phyloP scores from a whole-genome alignment of 31 red algal species.

The Asparagopsis taxiformis region DNA sequence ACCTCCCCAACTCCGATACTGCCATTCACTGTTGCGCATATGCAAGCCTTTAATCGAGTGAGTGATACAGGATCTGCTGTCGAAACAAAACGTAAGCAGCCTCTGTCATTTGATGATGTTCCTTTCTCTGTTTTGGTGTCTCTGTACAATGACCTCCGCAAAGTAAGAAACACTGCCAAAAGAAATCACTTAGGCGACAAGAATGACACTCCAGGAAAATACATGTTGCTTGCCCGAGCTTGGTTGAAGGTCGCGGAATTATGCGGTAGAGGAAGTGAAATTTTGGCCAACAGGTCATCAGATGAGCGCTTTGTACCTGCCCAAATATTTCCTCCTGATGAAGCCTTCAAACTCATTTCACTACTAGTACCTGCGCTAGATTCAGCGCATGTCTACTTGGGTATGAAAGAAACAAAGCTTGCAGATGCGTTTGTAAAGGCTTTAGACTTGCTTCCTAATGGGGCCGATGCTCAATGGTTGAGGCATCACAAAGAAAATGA shows the following conservation, averaged over 20 bases:
- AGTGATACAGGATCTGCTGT: too few species aligned
- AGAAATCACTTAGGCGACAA: constrained; percentile 6
- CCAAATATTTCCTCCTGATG: constrained; percentile 38
- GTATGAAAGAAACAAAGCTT: constrained; percentile 70
- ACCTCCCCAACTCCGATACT: too few species aligned
- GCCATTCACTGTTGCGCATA: too few species aligned
- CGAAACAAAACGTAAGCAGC: too few species aligned
- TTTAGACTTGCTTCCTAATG: constrained; percentile 41
- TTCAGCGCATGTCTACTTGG: constrained; percentile 41
- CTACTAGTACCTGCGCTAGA: constrained; percentile 61
- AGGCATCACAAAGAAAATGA: constrained; percentile 73
- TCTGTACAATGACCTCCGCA: constrained; percentile 33
- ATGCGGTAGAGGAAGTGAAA: constrained; percentile 5
- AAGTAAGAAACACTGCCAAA: constrained; percentile 12
- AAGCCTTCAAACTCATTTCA: constrained; percentile 44
- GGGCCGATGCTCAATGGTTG: constrained; percentile 66
- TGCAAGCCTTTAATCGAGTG: too few species aligned
- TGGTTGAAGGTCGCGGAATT: constrained; percentile 27
- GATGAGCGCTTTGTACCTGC: constrained; percentile 26
- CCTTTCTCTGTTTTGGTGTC: constrained; percentile 40
- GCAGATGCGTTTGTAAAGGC: constrained; percentile 60
- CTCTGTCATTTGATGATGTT: constrained; percentile 31
- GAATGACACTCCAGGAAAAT: constrained; percentile 1
- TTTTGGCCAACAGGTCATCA: background rate
- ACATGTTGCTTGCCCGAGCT: constrained; percentile 13